phyloP scores from a whole-genome alignment of 164 flowering plant genomes.

The Liquidambar formosana region DNA sequence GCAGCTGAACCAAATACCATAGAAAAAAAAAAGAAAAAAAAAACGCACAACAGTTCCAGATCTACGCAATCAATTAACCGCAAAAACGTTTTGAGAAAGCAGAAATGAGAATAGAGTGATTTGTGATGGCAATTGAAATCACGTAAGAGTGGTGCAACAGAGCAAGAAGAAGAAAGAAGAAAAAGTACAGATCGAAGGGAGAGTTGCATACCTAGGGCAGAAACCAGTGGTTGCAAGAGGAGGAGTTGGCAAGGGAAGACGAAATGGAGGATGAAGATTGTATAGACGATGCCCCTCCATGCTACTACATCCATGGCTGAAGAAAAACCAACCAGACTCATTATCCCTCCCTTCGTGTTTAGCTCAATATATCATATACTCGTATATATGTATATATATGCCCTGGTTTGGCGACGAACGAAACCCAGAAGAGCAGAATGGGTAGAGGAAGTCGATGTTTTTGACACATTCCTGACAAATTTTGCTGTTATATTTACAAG shows the following conservation, averaged over 20 bases:
- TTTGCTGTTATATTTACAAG: no score
- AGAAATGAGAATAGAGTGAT: no score
- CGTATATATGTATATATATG: not conserved
- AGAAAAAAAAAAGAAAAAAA: no score
- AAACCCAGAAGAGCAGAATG: no score
- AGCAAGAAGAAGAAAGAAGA: not conserved
- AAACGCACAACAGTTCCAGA: no score
- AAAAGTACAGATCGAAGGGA: slow-evolving; percentile 2
- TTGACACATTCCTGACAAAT: no score
- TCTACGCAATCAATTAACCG: no score
- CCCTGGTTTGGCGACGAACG: not conserved
- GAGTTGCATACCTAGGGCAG: slow-evolving; percentile 48
- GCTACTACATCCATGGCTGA: slow-evolving; percentile 50
- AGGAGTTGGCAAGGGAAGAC: slow-evolving; percentile 62
- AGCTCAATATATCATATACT: not conserved
- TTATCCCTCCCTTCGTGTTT: slow-evolving; percentile 4
- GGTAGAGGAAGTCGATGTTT: not conserved
- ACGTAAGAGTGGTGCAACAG: not conserved
- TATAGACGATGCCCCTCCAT: slow-evolving; percentile 51
- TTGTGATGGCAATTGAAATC: not conserved
- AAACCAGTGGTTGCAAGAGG: slow-evolving; percentile 67
- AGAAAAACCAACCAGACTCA: slow-evolving; percentile 18
- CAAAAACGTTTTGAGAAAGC: no score
- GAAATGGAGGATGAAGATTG: slow-evolving; percentile 55
- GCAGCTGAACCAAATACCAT: no score